phyloP scores from a whole-genome alignment of 371 early-diverging fungal species.

The Mortierella sp. region DNA sequence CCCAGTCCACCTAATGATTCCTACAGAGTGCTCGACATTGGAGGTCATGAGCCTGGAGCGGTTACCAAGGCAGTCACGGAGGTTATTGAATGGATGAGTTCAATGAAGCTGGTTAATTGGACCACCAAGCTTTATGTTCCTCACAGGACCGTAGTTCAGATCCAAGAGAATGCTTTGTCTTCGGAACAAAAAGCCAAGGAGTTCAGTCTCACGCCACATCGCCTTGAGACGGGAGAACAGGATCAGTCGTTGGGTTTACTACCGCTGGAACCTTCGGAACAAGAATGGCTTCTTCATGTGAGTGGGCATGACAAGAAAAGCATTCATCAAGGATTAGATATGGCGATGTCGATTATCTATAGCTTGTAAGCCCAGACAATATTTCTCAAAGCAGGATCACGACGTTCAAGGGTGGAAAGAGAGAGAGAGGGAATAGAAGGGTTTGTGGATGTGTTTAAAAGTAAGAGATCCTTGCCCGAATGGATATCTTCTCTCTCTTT shows the following conservation, averaged over 20 bases:
- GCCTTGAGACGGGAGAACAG: neutral
- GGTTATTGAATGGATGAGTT: slow-evolving; percentile 9
- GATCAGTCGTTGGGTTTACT: neutral
- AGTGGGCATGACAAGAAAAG: too few relatives aligned
- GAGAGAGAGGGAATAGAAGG: too few relatives aligned
- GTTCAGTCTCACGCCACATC: neutral
- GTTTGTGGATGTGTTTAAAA: too few relatives aligned
- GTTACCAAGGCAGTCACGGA: neutral
- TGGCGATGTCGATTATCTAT: too few relatives aligned
- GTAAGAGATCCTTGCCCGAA: too few relatives aligned
- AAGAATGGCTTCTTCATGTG: slow-evolving; percentile 18
- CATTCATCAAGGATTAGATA: too few relatives aligned
- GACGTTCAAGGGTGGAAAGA: too few relatives aligned
- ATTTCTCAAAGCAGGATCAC: too few relatives aligned
- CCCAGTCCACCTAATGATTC: slow-evolving; percentile 2
- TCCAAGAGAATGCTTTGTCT: neutral
- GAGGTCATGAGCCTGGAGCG: neutral
- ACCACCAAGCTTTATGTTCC: slow-evolving; percentile 11
- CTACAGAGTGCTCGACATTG: slow-evolving; percentile 19
- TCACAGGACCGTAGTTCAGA: slow-evolving; percentile 1
- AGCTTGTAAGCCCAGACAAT: too few relatives aligned
- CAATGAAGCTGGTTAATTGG: slow-evolving; percentile 4
- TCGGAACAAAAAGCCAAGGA: neutral
- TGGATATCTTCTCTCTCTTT: too few relatives aligned
- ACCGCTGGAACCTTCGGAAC: slow-evolving; percentile 22